Percentiles rank a stretch among this genome's conserved stretches.
Conservation (phyloP, 2,329 filamentous ascomycete species). For the Microcyclospora pomicola region DNA sequence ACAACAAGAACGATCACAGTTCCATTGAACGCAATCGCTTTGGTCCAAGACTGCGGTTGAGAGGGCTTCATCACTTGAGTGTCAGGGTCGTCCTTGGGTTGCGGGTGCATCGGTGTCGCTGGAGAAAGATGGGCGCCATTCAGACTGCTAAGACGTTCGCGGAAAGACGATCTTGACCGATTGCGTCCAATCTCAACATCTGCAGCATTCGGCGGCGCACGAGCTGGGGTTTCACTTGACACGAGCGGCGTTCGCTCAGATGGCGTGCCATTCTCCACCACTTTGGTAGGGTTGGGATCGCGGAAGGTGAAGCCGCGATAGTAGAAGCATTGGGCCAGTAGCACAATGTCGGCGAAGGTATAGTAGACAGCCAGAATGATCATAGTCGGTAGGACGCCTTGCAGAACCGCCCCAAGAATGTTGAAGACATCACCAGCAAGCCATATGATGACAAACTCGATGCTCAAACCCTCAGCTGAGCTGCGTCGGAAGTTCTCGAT, state of each 20-base stretch:
- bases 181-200: conserved; percentile 16
- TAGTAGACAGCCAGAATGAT: conserved; percentile 37
- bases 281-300: conserved; percentile 43
- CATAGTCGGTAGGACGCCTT: conserved; percentile 90
- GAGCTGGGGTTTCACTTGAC: conserved; percentile 17
- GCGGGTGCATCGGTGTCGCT: conserved; percentile 61
- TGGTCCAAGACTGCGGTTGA: conserved; percentile 27
- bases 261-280: conserved; percentile 8
- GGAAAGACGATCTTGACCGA: conserved; percentile 26
- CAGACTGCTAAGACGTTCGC: conserved; percentile 41
- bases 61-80: conserved; percentile 24
- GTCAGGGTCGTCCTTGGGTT: conserved; percentile 24
- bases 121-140: conserved; percentile 61
- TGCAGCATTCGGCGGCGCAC: conserved; percentile 13
- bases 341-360: conserved; percentile 77
- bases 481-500: conserved; percentile 80
- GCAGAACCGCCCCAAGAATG: conserved; percentile 79
- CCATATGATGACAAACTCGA: conserved; percentile 90
- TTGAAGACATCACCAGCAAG: conserved; percentile 90
- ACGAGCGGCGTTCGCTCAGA: conserved; percentile 25
- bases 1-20: conserved; percentile 69
- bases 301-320: conserved; percentile 80
- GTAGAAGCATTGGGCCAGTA: conserved; percentile 85
- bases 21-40: conserved; percentile 56
- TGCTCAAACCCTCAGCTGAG: conserved; percentile 75